Conservation (phyloP, 2,329 filamentous ascomycete species). For the Cladobotryum protrusum region DNA sequence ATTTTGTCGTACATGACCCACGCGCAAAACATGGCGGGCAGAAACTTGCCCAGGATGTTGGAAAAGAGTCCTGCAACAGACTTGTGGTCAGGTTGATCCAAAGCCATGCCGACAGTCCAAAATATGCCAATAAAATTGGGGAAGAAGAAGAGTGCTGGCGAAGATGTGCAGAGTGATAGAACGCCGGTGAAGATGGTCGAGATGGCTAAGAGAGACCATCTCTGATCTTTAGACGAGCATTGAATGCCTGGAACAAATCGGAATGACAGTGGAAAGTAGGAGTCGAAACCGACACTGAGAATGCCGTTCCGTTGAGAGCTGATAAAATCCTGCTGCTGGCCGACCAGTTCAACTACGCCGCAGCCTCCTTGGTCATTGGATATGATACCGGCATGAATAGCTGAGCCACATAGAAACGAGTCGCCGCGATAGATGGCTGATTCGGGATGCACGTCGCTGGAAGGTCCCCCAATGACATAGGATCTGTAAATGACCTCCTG, state of each 20-base stretch:
- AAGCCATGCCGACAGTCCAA: constrained; percentile 83
- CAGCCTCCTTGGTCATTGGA: constrained; percentile 69
- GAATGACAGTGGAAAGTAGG: constrained; percentile 84
- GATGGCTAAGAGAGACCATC: constrained; percentile 78
- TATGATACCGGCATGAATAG: constrained; percentile 77
- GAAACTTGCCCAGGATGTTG: constrained; percentile 69
- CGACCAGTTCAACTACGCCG: constrained; percentile 70
- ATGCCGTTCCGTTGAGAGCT: constrained; percentile 67
- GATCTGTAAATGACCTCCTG: constrained; percentile 58
- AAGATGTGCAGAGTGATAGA: constrained; percentile 75
- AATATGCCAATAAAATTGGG: constrained; percentile 76
- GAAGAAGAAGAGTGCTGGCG: constrained; percentile 77
- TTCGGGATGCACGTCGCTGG: constrained; percentile 32
- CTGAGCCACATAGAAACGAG: constrained; percentile 79
- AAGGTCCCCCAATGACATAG: constrained; percentile 63
- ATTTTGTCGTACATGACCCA: constrained; percentile 86
- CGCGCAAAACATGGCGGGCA: constrained; percentile 81
- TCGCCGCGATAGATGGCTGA: constrained; percentile 73
- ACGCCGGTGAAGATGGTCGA: constrained; percentile 73
- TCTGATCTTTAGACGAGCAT: constrained; percentile 66
- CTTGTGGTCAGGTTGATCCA: constrained; percentile 69
- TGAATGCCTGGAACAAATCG: constrained; percentile 62
- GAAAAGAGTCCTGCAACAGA: constrained; percentile 69
- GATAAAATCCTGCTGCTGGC: constrained; percentile 57
- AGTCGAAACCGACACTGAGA: constrained; percentile 69